Percentiles rank a stretch among this genome's conserved stretches.
phyloP scores from a whole-genome alignment of 2,329 filamentous ascomycete species.

The Diaporthe amygdali region DNA sequence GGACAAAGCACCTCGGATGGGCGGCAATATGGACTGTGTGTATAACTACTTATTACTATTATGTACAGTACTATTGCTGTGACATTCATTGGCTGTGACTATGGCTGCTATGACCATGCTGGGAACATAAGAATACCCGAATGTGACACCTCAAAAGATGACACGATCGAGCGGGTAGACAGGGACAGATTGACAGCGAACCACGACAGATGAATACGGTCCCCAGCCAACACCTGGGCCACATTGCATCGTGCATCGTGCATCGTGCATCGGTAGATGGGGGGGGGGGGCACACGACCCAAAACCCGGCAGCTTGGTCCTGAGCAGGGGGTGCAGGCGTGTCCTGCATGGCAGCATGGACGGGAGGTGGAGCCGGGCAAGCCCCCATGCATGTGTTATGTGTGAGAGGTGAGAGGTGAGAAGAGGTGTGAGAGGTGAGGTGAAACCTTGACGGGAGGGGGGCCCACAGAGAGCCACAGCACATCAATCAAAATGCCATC shows the following conservation, averaged over 20 bases:
- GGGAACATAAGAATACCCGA: not conserved
- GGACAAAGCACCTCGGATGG: not conserved
- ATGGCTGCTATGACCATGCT: not conserved
- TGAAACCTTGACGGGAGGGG: not conserved
- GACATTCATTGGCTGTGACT: not conserved
- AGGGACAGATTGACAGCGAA: too few relatives aligned
- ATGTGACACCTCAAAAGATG: slow-evolving; percentile 1
- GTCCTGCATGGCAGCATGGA: not conserved
- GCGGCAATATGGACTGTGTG: not conserved
- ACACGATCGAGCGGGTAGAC: slow-evolving; percentile 7
- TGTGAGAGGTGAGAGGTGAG: not conserved
- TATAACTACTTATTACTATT: not conserved
- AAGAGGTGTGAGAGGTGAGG: not conserved
- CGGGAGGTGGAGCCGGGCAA: slow-evolving; percentile 20
- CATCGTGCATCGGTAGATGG: not conserved
- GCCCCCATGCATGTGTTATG: not conserved
- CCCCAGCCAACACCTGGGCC: too few relatives aligned
- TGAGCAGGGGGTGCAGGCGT: not conserved
- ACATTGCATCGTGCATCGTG: too few relatives aligned
- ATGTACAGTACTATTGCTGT: not conserved
- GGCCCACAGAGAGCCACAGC: not conserved
- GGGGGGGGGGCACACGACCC: not conserved
- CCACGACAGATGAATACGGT: too few relatives aligned
- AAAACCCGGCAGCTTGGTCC: slow-evolving; percentile 6
- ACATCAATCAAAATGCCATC: too few relatives aligned